Conservation (phyloP, 2,329 filamentous ascomycete species). For the Colletotrichum camelliae region DNA sequence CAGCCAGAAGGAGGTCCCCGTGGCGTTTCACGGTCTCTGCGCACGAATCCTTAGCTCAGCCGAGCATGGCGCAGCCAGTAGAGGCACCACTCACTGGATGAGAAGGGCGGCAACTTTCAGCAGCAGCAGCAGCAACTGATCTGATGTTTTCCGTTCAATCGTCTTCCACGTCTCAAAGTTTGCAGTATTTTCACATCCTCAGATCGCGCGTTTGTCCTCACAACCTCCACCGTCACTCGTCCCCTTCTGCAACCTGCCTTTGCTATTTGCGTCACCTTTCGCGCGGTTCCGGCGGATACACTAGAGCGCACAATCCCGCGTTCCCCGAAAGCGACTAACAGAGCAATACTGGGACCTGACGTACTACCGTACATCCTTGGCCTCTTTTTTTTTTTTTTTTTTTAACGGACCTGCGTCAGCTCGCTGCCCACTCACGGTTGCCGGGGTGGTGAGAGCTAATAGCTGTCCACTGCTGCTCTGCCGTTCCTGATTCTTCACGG, state of each 20-base stretch:
- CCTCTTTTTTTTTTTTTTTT: not conserved
- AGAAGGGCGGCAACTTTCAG: not conserved
- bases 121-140: slow-evolving; percentile 1
- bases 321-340: not conserved
- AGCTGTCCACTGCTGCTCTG: slow-evolving; percentile 14
- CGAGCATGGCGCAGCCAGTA: not conserved
- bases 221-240: not conserved
- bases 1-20: not conserved
- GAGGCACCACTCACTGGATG: not conserved
- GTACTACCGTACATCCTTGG: not conserved
- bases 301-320: not conserved
- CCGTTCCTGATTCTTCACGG: slow-evolving; percentile 3
- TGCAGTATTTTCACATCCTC: not conserved
- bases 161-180: not conserved
- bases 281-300: not conserved
- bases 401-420: slow-evolving; percentile 18
- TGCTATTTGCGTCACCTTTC: not conserved
- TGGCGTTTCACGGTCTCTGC: slow-evolving; percentile 18
- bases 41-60: slow-evolving; percentile 9
- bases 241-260: not conserved
- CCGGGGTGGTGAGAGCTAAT: slow-evolving; percentile 6
- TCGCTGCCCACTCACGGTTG: slow-evolving; percentile 14
- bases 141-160: slow-evolving; percentile 5
- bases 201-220: not conserved
- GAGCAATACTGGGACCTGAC: not conserved